Base-by-base conservation (phyloP, 306 rosid genomes). In the Malus fusca region DNA sequence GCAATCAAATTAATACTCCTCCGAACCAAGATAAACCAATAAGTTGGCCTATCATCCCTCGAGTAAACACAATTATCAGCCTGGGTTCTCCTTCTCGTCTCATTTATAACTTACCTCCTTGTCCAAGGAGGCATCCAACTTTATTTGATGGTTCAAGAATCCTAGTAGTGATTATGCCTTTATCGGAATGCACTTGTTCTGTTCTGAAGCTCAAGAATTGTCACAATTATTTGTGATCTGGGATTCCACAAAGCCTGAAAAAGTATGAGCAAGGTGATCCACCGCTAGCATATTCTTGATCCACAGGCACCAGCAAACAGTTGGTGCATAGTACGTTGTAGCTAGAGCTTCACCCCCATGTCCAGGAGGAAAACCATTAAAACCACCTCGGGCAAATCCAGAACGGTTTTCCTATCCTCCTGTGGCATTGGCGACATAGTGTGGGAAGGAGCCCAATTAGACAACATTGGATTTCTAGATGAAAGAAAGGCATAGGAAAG, bases 81-180 rank as follows among this genome's bases (percentile, higher is more conserved):
- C 53, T 74, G 80, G 56, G 84, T 83, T 79, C 78, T 72, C 77
- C 79, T 76, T 22, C 84, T 80, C 82, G 80, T 72, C 69, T 83
- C 87, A 76, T 76, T 83, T 25, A 80, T 80, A 35, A 83, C 75
- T 51, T 71, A n/a, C 84, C 84, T 68, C 87, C 87, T 83, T 80
- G 78, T 61, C 87, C 87, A 76, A 83, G 81, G 48, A 83, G 28
- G 87, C 87, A 83, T 35, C 84, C 84, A 79, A 76, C 33, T 30
- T 30, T 30, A 30, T 30, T 30, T 30, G 33, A 30, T 30, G 33
- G 79, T 26, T 76, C 87, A 76, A 83, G 87, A 76, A 83, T 79
- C 59, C 77, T 73, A 6, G 82, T 83, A 9, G 48, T 75, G 6
- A 75, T 71, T 17, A 60, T 70, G 26, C 86, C 80, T 66, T 75